Conservation (phyloP, 495 filamentous ascomycete species). For the Cryomyces minteri region DNA sequence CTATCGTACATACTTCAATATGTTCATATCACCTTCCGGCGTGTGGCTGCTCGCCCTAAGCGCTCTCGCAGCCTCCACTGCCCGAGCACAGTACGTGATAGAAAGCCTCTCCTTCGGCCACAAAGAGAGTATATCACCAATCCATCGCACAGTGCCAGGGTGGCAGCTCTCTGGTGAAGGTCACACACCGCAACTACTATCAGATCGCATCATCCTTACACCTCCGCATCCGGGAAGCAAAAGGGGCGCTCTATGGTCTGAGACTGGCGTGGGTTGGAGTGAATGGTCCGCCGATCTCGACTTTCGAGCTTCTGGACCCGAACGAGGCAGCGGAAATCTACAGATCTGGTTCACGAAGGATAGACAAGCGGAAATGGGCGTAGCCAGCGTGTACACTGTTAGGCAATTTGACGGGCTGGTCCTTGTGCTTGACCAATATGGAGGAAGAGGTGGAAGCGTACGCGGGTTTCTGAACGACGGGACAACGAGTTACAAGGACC, state of each 20-base stretch:
- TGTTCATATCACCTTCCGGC: conserved; percentile 7
- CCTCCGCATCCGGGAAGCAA: conserved; percentile 75
- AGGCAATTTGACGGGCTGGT: conserved; percentile 73
- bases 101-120: conserved; percentile 65
- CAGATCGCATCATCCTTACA: conserved; percentile 82
- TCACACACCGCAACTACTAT: conserved; percentile 54
- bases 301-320: conserved; percentile 73
- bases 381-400: conserved; percentile 65
- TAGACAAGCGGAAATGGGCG: conserved; percentile 41
- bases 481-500: conserved; percentile 55
- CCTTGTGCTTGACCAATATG: conserved; percentile 74
- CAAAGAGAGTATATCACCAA: conserved; percentile 39
- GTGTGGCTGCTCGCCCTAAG: conserved; percentile 20
- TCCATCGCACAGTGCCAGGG: conserved; percentile 34
- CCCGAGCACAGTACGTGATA: conserved; percentile 40
- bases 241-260: conserved; percentile 66
- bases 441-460: conserved; percentile 50
- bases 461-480: conserved; percentile 93
- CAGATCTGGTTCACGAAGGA: conserved; percentile 83
- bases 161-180: conserved; percentile 58
- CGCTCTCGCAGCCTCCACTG: conserved; percentile 29
- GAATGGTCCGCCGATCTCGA: conserved; percentile 71
- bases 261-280: conserved; percentile 18
- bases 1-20: neutral
- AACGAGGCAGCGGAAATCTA: conserved; percentile 73